Conservation (phyloP, 2,329 filamentous ascomycete species). For the Saccharata proteae region DNA sequence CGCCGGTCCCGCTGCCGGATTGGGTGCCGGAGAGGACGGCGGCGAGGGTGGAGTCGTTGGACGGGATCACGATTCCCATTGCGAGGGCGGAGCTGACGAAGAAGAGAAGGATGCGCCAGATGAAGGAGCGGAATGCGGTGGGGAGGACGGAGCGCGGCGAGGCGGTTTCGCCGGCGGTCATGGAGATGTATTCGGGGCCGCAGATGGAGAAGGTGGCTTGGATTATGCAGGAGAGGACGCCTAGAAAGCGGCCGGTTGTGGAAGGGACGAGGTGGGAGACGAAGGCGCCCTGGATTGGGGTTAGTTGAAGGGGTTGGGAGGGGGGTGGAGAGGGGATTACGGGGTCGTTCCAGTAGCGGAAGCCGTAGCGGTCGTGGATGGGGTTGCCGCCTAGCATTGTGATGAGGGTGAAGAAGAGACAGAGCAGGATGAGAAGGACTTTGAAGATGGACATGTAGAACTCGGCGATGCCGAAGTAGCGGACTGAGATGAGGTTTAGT, state of each 20-base stretch:
- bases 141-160: slow-evolving; percentile 36
- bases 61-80: too few relatives aligned
- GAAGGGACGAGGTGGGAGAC: slow-evolving; percentile 16
- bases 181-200: slow-evolving; percentile 37
- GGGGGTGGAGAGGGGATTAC: background rate
- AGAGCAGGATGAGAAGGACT: slow-evolving; percentile 32
- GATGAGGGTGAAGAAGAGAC: slow-evolving; percentile 35
- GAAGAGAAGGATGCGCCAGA: slow-evolving; percentile 44
- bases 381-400: slow-evolving; percentile 35
- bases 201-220: slow-evolving; percentile 35
- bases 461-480: slow-evolving; percentile 32
- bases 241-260: slow-evolving; percentile 20
- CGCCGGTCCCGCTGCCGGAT: too few relatives aligned
- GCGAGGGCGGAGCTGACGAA: slow-evolving; percentile 39
- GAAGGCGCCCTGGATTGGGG: slow-evolving; percentile 16
- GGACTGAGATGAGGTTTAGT: slow-evolving; percentile 35
- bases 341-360: slow-evolving; percentile 31
- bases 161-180: slow-evolving; percentile 36
- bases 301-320: background rate
- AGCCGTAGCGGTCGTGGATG: slow-evolving; percentile 28
- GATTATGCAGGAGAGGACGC: slow-evolving; percentile 11
- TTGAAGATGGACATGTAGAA: slow-evolving; percentile 36
- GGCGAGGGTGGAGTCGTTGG: too few relatives aligned
- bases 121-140: slow-evolving; percentile 40
- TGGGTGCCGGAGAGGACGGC: too few relatives aligned